These are phyloP conservation scores for Ricinus communis DNA, from an alignment of 345 rosid species.

Conservation along the genomic window DNA sequence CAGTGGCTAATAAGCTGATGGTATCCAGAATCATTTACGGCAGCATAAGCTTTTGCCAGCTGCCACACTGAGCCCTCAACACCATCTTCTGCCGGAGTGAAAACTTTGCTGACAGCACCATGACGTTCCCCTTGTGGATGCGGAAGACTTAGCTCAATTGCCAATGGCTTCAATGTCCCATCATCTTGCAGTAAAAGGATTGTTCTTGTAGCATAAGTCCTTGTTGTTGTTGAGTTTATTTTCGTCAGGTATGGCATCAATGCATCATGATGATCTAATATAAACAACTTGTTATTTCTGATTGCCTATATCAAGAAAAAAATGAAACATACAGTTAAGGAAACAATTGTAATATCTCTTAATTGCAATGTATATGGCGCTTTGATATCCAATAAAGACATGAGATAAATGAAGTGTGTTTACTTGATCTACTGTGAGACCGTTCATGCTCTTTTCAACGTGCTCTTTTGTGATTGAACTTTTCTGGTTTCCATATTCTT, in stretches of 20 bases:
- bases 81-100: conserved; percentile 63
- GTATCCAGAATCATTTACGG: conserved; percentile 85
- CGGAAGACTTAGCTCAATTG: conserved; percentile 84
- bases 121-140: conserved; percentile 70
- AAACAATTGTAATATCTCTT: background rate
- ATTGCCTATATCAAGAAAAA: conserved; percentile 47
- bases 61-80: conserved; percentile 75
- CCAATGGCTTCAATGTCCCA: conserved; percentile 72
- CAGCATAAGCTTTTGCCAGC: conserved; percentile 86
- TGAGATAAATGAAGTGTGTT: background rate
- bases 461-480: conserved; percentile 55
- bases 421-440: conserved; percentile 56
- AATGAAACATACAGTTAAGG: background rate
- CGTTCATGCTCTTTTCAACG: conserved; percentile 60
- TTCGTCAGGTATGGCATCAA: conserved; percentile 66
- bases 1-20: conserved; percentile 93
- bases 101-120: conserved; percentile 73
- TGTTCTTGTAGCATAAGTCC: conserved; percentile 83
- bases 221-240: conserved; percentile 73
- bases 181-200: conserved; percentile 65
- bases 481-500: conserved; percentile 59
- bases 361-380: no score
- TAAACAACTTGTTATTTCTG: conserved; percentile 51
- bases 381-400: no score
- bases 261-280: conserved; percentile 79